These are phyloP conservation scores for Rutstroemia sydowiana DNA, from an alignment of 2,329 filamentous ascomycete species.

Conservation along the genomic window DNA sequence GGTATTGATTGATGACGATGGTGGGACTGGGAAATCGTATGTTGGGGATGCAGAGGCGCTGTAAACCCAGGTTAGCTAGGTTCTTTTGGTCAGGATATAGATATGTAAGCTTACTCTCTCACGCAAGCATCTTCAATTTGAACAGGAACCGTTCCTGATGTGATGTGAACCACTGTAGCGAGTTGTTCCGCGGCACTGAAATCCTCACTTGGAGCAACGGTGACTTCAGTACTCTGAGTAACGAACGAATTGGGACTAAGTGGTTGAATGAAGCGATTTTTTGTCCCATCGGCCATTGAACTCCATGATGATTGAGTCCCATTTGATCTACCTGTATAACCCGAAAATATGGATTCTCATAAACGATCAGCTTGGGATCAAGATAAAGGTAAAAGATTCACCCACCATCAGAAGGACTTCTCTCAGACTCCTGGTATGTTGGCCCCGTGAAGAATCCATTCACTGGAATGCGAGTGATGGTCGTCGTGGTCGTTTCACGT, in stretches of 20 bases:
- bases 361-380: conserved; percentile 16
- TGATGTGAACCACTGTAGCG: conserved; percentile 34
- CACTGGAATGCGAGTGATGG: conserved; percentile 8
- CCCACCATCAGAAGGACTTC: conserved; percentile 21
- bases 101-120: conserved; percentile 13
- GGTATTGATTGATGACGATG: not conserved
- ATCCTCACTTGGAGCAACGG: conserved; percentile 30
- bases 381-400: not conserved
- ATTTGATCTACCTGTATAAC: conserved; percentile 34
- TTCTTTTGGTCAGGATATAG: too few relatives aligned
- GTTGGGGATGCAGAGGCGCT: conserved; percentile 11
- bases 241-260: conserved; percentile 38
- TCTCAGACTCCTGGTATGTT: conserved; percentile 10
- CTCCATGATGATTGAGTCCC: conserved; percentile 31
- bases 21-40: conserved; percentile 22
- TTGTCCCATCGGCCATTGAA: conserved; percentile 27
- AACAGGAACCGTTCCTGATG: conserved; percentile 17
- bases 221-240: conserved; percentile 35
- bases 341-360: conserved; percentile 40
- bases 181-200: conserved; percentile 29
- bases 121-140: conserved; percentile 14
- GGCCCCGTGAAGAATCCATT: conserved; percentile 10
- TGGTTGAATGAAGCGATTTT: conserved; percentile 30
- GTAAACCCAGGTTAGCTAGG: too few relatives aligned
- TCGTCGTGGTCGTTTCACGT: conserved; percentile 10